Evolutionary conservation across 305 asterid genomes (phyloP).

Genomic region (Rubia peregrina): DNA sequence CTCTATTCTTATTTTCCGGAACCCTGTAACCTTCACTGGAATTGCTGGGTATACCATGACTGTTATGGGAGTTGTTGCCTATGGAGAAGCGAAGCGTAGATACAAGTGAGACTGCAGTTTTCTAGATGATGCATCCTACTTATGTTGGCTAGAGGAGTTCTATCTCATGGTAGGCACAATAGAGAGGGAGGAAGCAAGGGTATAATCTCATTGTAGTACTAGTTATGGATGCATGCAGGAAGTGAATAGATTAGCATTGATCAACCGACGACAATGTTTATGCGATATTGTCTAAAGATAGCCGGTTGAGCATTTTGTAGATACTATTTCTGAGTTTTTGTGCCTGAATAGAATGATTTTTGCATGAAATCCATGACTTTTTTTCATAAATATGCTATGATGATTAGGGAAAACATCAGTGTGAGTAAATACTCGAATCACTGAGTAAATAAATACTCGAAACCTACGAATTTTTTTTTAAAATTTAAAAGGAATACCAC

Average conservation of each 20-base stretch:
- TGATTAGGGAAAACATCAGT: too few relatives aligned
- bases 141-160: neutral
- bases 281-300: neutral
- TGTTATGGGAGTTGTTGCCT: conserved; percentile 83
- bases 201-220: neutral
- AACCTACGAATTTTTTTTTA: too few relatives aligned
- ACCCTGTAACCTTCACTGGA: conserved; percentile 77
- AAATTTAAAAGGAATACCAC: too few relatives aligned
- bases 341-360: neutral
- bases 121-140: neutral
- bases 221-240: conserved; percentile 4
- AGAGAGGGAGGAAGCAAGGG: neutral
- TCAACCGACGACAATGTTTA: neutral
- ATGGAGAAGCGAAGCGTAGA: conserved; percentile 90
- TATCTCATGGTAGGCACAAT: neutral
- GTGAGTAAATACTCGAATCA: too few relatives aligned
- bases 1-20: conserved; percentile 71
- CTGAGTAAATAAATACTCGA: too few relatives aligned
- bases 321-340: neutral
- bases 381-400: neutral
- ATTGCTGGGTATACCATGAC: conserved; percentile 87
- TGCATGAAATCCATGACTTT: neutral
- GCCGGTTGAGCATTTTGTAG: neutral
- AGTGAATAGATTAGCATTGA: conserved; percentile 1
- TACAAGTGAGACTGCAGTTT: conserved; percentile 30